These are phyloP conservation scores for Gautieria morchelliformis DNA, from an alignment of 768 basidiomycete genomes.

Conservation along the genomic window DNA sequence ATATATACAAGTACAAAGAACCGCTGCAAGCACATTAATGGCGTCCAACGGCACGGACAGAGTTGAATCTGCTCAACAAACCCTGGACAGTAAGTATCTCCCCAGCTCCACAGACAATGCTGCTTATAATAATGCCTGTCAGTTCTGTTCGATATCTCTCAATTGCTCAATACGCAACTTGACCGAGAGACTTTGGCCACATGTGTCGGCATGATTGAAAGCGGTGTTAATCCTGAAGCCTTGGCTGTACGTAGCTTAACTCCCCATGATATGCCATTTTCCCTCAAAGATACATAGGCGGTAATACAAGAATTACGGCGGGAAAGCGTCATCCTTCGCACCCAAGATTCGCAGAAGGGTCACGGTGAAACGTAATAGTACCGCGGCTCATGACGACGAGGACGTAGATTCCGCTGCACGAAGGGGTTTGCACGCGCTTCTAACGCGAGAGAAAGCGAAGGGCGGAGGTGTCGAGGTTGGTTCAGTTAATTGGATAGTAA, in stretches of 20 bases:
- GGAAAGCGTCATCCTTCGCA: conserved; percentile 42
- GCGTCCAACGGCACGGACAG: conserved; percentile 32
- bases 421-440: no score
- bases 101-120: not conserved
- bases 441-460: no score
- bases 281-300: conserved; percentile 36
- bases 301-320: conserved; percentile 78
- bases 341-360: conserved; percentile 10
- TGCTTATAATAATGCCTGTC: not conserved
- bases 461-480: no score
- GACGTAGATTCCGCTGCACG: no score
- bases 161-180: conserved; percentile 76
- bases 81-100: conserved; percentile 26
- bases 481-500: no score
- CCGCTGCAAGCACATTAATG: no score
- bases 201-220: conserved; percentile 87
- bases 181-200: conserved; percentile 90
- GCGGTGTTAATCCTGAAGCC: conserved; percentile 86
- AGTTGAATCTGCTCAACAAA: conserved; percentile 19
- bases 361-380: no score
- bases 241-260: conserved; percentile 56
- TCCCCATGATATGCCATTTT: not conserved
- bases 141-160: conserved; percentile 85
- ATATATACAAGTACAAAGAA: no score
- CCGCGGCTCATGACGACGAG: no score